A percentile compares a stretch with the other conserved stretches of the same genome.
Evolutionary conservation across 1,139 yeast species (phyloP).

Genomic region (Chernovozyma sophiae-reginae): DNA sequence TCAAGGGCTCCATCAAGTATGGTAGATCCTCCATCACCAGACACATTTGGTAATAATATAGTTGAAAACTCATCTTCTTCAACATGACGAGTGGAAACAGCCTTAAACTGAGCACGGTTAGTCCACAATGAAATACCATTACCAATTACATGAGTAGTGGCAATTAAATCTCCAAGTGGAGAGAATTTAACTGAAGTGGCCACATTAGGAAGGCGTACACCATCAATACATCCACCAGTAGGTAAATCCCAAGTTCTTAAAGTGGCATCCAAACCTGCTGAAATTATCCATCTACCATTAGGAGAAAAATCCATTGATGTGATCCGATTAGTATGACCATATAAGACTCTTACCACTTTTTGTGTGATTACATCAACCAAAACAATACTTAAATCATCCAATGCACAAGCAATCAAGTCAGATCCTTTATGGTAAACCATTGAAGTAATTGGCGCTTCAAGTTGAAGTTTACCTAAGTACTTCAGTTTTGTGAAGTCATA

Average conservation of each 20-base stretch:
- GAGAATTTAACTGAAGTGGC: constrained; percentile 80
- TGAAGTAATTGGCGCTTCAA: constrained; percentile 75
- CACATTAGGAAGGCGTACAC: constrained; percentile 70
- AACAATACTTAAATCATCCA: constrained; percentile 83
- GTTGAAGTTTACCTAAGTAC: constrained; percentile 60
- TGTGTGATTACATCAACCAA: constrained; percentile 80
- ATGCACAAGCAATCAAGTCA: constrained; percentile 78
- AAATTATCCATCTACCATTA: constrained; percentile 92
- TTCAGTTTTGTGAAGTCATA: constrained; percentile 77
- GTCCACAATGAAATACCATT: constrained; percentile 94
- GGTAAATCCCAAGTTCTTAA: constrained; percentile 97
- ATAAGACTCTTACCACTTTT: constrained; percentile 77
- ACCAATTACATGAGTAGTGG: constrained; percentile 89
- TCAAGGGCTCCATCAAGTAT: constrained; percentile 77
- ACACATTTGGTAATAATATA: constrained; percentile 64
- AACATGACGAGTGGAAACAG: constrained; percentile 69
- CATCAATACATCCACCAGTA: constrained; percentile 95
- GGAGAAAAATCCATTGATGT: constrained; percentile 90
- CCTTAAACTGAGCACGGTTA: constrained; percentile 77
- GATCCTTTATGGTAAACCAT: constrained; percentile 77
- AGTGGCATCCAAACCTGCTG: constrained; percentile 81
- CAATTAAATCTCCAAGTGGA: constrained; percentile 86
- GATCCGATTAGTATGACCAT: constrained; percentile 88
- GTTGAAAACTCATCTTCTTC: constrained; percentile 68
- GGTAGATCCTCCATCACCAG: constrained; percentile 77